Evolutionary conservation across 2,329 filamentous ascomycete species (phyloP).

Genomic region (Diaporthe longicolla): DNA sequence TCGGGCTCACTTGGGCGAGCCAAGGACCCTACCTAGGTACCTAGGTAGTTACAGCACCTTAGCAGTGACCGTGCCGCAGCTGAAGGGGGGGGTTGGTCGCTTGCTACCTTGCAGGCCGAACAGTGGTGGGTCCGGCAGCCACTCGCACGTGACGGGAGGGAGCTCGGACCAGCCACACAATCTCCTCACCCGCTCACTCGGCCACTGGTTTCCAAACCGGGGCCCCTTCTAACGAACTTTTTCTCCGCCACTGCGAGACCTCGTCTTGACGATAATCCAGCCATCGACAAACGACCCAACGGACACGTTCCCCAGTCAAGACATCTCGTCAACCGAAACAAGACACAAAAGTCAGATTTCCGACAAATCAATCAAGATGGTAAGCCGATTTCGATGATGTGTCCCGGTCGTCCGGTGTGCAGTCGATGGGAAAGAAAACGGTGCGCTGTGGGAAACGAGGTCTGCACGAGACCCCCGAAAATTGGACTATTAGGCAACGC

Average conservation of each 20-base stretch:
- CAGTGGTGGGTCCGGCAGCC: neutral
- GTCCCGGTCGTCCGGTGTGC: constrained; percentile 27
- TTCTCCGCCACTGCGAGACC: constrained; percentile 51
- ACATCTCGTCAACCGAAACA: constrained; percentile 67
- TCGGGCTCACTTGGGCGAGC: too few relatives aligned
- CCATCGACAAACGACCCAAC: constrained; percentile 41
- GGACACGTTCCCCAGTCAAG: constrained; percentile 58
- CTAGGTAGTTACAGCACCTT: too few relatives aligned
- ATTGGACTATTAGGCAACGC: neutral
- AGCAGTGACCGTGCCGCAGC: neutral
- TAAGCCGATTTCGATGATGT: constrained; percentile 60
- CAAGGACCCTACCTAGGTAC: too few relatives aligned
- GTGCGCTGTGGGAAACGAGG: constrained; percentile 33
- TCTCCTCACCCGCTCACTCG: constrained; percentile 26
- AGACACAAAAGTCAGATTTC: constrained; percentile 54
- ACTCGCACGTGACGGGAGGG: constrained; percentile 13
- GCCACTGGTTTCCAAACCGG: constrained; percentile 34
- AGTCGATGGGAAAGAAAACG: constrained; percentile 29
- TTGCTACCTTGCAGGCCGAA: neutral
- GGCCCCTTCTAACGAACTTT: constrained; percentile 57
- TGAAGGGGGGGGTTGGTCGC: too few relatives aligned
- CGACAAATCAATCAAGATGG: constrained; percentile 76
- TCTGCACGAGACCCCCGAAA: constrained; percentile 11
- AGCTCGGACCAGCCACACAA: constrained; percentile 32
- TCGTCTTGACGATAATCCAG: constrained; percentile 39